These are phyloP conservation scores for Mycosarcoma mackinlayi DNA, from an alignment of 1,284 basidiomycete genomes.

Conservation along the genomic window DNA sequence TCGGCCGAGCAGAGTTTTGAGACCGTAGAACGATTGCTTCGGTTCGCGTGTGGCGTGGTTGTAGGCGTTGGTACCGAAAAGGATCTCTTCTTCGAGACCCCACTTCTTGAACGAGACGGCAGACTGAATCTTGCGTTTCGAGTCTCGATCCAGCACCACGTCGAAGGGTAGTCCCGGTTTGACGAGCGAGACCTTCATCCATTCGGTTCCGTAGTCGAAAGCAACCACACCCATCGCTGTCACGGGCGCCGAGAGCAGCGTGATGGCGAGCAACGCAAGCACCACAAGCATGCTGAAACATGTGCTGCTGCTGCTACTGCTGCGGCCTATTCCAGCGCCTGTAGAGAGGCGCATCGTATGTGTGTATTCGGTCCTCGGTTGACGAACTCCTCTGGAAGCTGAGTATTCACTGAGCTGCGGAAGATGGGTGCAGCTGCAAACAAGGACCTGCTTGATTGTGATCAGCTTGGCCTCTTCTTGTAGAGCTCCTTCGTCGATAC, in stretches of 20 bases:
- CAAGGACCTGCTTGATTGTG: too few species aligned
- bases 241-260: constrained; percentile 24
- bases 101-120: constrained; percentile 72
- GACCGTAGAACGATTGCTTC: constrained; percentile 82
- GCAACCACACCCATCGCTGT: constrained; percentile 64
- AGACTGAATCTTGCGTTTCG: constrained; percentile 92
- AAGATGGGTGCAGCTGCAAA: too few species aligned
- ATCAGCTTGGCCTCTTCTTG: too few species aligned
- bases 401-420: too few species aligned
- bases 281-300: constrained; percentile 28
- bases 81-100: constrained; percentile 73
- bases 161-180: constrained; percentile 96
- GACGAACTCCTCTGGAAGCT: too few species aligned
- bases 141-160: constrained; percentile 93
- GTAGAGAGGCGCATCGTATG: constrained; percentile 24
- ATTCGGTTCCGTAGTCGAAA: constrained; percentile 68
- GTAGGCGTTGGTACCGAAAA: constrained; percentile 88
- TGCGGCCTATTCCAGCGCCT: constrained; percentile 1
- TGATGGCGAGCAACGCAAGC: constrained; percentile 26
- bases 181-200: constrained; percentile 87
- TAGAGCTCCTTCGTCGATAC: too few species aligned
- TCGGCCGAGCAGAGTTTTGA: constrained; percentile 85
- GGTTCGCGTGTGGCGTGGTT: constrained; percentile 90
- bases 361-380: too few species aligned
- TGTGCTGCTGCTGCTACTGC: constrained; percentile 7